These are phyloP conservation scores for Atractiella rhizophila DNA, from an alignment of 768 basidiomycete genomes.

Conservation along the genomic window DNA sequence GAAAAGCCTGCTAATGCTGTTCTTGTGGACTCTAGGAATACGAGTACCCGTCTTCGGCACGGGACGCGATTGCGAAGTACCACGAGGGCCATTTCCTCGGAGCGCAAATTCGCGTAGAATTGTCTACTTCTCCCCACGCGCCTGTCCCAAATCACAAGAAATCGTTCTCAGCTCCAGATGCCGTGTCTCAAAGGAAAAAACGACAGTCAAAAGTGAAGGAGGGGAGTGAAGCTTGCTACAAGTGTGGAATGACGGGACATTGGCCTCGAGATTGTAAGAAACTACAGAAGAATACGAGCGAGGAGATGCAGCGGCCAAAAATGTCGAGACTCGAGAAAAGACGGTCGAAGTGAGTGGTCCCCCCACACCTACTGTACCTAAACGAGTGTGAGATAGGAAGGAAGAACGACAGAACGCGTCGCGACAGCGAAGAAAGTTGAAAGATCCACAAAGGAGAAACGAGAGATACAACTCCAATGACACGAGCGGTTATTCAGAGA, in stretches of 20 bases:
- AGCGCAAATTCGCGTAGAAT: slow-evolving; percentile 16
- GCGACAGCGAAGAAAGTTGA: too few relatives aligned
- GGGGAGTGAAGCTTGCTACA: slow-evolving; percentile 7
- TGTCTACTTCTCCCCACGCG: slow-evolving; percentile 8
- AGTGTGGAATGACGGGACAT: slow-evolving; percentile 7
- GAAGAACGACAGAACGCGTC: too few relatives aligned
- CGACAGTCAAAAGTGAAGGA: neutral
- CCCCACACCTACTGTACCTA: too few relatives aligned
- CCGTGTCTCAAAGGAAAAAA: neutral
- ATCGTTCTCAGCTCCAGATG: neutral
- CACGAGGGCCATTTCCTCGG: slow-evolving; percentile 17
- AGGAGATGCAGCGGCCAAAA: too few relatives aligned
- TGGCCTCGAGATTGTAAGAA: slow-evolving; percentile 6
- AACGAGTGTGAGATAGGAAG: too few relatives aligned
- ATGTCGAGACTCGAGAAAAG: too few relatives aligned
- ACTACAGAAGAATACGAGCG: slow-evolving; percentile 1
- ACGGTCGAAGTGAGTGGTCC: too few relatives aligned
- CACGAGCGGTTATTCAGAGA: too few relatives aligned
- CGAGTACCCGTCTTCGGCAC: slow-evolving; percentile 8
- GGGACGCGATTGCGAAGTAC: slow-evolving; percentile 15
- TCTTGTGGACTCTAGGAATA: slow-evolving; percentile 9
- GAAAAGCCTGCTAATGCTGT: neutral
- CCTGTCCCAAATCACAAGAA: neutral
- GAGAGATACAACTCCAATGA: too few relatives aligned
- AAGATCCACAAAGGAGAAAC: too few relatives aligned